Evolutionary conservation across 768 basidiomycete genomes (phyloP).

Genomic region (Dentipellis sp.): DNA sequence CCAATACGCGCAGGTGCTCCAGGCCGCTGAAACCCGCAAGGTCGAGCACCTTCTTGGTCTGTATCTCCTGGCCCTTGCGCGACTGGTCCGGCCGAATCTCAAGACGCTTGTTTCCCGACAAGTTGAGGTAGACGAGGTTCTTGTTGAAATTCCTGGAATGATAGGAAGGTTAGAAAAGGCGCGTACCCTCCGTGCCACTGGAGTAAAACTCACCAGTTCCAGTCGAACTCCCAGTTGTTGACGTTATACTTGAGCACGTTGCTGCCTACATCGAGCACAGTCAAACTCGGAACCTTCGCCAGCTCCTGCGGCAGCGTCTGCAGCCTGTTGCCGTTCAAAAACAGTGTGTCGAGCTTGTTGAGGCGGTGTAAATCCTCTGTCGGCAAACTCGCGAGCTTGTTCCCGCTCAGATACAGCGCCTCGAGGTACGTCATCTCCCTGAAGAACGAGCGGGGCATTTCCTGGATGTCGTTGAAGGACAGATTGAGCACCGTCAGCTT

Average conservation of each 20-base stretch:
- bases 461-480: constrained; percentile 90
- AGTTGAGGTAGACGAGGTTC: constrained; percentile 86
- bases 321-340: constrained; percentile 89
- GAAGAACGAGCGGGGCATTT: constrained; percentile 74
- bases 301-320: constrained; percentile 90
- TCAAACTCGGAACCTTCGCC: constrained; percentile 69
- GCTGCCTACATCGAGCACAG: constrained; percentile 85
- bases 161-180: not conserved
- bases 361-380: constrained; percentile 79
- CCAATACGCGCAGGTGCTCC: constrained; percentile 77
- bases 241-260: constrained; percentile 95
- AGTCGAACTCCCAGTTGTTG: constrained; percentile 97
- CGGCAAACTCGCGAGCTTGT: constrained; percentile 82
- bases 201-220: constrained; percentile 76
- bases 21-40: constrained; percentile 85
- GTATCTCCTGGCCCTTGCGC: constrained; percentile 23
- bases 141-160: constrained; percentile 86
- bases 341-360: constrained; percentile 61
- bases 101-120: constrained; percentile 94
- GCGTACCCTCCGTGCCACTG: not conserved
- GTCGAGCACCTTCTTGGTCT: constrained; percentile 12
- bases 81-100: constrained; percentile 79
- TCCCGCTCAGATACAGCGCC: constrained; percentile 92
- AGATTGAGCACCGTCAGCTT: constrained; percentile 81
- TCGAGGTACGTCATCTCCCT: constrained; percentile 60